These are phyloP conservation scores for Fraxinus paxiana DNA, from an alignment of 305 asterid genomes.

Conservation along the genomic window DNA sequence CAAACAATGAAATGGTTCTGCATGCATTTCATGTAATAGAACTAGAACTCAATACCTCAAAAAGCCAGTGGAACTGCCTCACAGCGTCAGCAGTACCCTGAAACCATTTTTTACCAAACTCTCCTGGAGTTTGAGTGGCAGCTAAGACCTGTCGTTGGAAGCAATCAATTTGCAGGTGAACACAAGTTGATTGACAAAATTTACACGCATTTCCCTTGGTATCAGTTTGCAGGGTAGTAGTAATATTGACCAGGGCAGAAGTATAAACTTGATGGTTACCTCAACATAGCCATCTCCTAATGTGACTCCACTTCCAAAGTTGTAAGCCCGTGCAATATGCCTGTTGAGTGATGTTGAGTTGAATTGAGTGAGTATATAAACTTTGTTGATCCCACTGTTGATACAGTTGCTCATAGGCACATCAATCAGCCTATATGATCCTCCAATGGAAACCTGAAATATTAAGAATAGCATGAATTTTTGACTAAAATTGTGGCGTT, in stretches of 20 bases:
- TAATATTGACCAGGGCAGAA: background rate
- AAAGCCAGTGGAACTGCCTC: constrained; percentile 92
- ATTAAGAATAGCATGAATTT: background rate
- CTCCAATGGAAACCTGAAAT: constrained; percentile 87
- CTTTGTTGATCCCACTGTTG: constrained; percentile 88
- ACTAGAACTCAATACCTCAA: constrained; percentile 57
- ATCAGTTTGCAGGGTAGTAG: background rate
- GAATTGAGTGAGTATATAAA: constrained; percentile 87
- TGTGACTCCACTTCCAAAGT: constrained; percentile 64
- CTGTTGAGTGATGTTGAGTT: constrained; percentile 94
- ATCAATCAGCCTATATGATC: constrained; percentile 85
- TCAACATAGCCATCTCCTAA: constrained; percentile 92
- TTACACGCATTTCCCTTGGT: background rate
- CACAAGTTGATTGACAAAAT: background rate
- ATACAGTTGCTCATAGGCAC: constrained; percentile 99
- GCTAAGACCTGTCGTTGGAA: constrained; percentile 61
- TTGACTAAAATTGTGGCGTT: background rate
- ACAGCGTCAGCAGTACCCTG: constrained; percentile 98
- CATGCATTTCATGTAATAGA: background rate
- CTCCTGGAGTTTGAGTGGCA: constrained; percentile 96
- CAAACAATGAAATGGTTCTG: background rate
- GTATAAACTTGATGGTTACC: constrained; percentile 32
- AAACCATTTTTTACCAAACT: constrained; percentile 81
- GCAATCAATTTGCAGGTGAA: background rate
- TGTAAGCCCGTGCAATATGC: constrained; percentile 82